A percentile compares a stretch with the other conserved stretches of the same genome.
Evolutionary conservation across 2,329 filamentous ascomycete species (phyloP).

Genomic region (Claviceps sp.): DNA sequence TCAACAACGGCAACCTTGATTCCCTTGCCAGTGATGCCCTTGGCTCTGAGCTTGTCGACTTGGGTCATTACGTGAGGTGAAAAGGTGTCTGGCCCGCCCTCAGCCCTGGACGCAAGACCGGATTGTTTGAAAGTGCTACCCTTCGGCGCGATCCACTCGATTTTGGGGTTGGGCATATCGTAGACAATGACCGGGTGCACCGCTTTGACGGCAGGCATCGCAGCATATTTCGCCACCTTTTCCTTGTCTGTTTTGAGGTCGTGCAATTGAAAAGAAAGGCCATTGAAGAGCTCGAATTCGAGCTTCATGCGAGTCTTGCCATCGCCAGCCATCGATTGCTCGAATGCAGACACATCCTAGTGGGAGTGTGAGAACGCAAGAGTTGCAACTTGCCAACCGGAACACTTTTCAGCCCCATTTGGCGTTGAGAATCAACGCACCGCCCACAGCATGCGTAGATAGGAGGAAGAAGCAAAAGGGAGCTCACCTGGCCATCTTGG

Average conservation of each 20-base stretch:
- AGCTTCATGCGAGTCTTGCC: slow-evolving; percentile 33
- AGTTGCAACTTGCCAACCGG: no score
- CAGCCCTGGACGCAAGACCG: slow-evolving; percentile 10
- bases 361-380: background rate
- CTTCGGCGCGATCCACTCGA: slow-evolving; percentile 28
- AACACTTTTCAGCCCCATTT: background rate
- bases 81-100: slow-evolving; percentile 22
- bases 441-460: background rate
- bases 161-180: slow-evolving; percentile 29
- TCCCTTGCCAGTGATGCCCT: slow-evolving; percentile 35
- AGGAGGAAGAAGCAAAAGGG: background rate
- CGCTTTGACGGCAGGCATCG: slow-evolving; percentile 31
- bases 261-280: slow-evolving; percentile 38
- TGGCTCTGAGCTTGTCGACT: slow-evolving; percentile 35
- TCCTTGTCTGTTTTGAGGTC: slow-evolving; percentile 30
- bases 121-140: slow-evolving; percentile 10
- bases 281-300: slow-evolving; percentile 38
- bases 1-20: slow-evolving; percentile 41
- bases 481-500: slow-evolving; percentile 8
- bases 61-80: slow-evolving; percentile 43
- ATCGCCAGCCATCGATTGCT: slow-evolving; percentile 14
- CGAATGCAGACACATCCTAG: slow-evolving; percentile 8
- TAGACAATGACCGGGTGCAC: slow-evolving; percentile 35
- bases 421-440: no score
- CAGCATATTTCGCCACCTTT: slow-evolving; percentile 26